These are phyloP conservation scores for Henningerozyma blattae DNA, from an alignment of 805 yeast genomes.

Conservation along the genomic window DNA sequence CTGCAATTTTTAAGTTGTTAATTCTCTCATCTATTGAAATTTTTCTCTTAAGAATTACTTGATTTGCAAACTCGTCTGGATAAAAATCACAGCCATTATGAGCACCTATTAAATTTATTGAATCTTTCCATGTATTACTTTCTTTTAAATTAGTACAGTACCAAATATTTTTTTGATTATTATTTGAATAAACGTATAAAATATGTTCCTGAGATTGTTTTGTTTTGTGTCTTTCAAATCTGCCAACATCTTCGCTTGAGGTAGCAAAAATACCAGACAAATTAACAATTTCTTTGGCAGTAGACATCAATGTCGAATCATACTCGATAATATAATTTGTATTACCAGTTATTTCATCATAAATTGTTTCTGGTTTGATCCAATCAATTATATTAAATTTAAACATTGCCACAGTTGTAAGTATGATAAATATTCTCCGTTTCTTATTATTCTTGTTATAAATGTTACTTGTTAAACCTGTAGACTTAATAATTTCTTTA, in stretches of 20 bases:
- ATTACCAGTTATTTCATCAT: conserved; percentile 10
- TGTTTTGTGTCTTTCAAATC: no score
- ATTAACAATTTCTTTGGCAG: conserved; percentile 5
- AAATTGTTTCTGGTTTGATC: conserved; percentile 18
- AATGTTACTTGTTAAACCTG: conserved; percentile 2
- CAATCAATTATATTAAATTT: conserved; percentile 31
- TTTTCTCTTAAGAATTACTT: conserved; percentile 16
- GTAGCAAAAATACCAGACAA: conserved; percentile 13
- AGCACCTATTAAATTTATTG: conserved; percentile 24
- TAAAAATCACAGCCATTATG: conserved; percentile 13
- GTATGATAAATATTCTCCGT: conserved; percentile 32
- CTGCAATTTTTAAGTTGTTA: conserved; percentile 25
- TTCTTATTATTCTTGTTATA: conserved; percentile 29
- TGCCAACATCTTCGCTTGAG: conserved; percentile 2
- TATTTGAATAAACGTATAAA: no score
- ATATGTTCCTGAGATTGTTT: no score
- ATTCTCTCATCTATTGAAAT: conserved; percentile 23
- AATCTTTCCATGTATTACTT: conserved; percentile 44
- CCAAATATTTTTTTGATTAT: conserved; percentile 5
- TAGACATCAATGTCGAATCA: conserved; percentile 9
- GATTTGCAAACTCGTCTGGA: conserved; percentile 20
- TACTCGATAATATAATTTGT: conserved; percentile 25
- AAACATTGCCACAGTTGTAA: conserved; percentile 39
- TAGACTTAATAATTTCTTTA: conserved; percentile 25
- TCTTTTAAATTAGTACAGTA: conserved; percentile 35